Percentiles rank a stretch among this genome's conserved stretches.
Evolutionary conservation across 495 filamentous ascomycete genomes (phyloP).

Genomic region (Jackrogersella multiformis): DNA sequence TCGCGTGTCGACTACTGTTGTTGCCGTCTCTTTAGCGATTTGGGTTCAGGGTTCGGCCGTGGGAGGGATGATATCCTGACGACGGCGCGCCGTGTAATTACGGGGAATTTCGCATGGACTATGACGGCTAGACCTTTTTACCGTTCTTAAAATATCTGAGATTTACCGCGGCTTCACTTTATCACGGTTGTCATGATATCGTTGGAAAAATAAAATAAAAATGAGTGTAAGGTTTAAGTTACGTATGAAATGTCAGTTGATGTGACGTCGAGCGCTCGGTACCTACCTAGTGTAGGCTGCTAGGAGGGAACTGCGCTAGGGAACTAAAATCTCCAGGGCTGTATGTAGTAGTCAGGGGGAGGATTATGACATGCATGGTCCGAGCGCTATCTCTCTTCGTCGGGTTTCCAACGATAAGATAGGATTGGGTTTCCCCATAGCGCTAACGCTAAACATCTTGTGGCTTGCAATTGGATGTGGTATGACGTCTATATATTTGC

Average conservation of each 20-base stretch:
- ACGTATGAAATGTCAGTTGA: background rate
- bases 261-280: constrained; percentile 32
- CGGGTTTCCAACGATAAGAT: constrained; percentile 23
- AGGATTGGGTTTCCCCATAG: constrained; percentile 3
- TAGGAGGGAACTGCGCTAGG: too few relatives aligned
- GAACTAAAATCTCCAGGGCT: constrained; percentile 5
- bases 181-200: constrained; percentile 14
- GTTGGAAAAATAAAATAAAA: background rate
- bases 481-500: too few relatives aligned
- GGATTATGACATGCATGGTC: constrained; percentile 31
- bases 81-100: constrained; percentile 17
- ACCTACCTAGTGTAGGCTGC: too few relatives aligned
- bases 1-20: background rate
- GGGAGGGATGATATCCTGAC: constrained; percentile 9
- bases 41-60: background rate
- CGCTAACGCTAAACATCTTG: background rate
- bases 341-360: constrained; percentile 9
- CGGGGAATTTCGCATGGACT: constrained; percentile 11
- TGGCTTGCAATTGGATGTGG: background rate
- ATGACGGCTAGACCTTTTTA: background rate
- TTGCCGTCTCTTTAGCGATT: too few relatives aligned
- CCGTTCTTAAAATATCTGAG: background rate
- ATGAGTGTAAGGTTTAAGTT: constrained; percentile 6
- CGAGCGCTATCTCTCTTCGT: constrained; percentile 14
- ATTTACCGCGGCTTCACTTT: constrained; percentile 1